Evolutionary conservation across 2,329 filamentous ascomycete species (phyloP).

Genomic region (Fusarium miscanthi): DNA sequence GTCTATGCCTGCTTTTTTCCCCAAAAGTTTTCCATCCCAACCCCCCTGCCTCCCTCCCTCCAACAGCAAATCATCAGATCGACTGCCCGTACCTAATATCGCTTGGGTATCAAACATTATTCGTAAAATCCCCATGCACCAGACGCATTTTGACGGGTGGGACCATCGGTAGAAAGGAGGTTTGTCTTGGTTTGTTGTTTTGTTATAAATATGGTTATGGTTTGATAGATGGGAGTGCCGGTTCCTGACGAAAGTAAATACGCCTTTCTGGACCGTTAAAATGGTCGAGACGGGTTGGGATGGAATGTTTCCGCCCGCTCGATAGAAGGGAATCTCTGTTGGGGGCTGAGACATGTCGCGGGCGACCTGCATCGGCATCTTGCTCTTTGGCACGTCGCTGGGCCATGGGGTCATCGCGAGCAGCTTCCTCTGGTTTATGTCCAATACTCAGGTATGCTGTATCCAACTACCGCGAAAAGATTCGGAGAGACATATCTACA

Average conservation of each 20-base stretch:
- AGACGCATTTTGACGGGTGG: constrained; percentile 26
- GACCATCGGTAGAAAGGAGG: constrained; percentile 31
- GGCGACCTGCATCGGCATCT: neutral
- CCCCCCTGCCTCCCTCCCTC: neutral
- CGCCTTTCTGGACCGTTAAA: neutral
- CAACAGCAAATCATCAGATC: constrained; percentile 7
- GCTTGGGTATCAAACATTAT: constrained; percentile 42
- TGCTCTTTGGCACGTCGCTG: neutral
- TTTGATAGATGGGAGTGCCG: constrained; percentile 1
- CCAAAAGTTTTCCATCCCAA: constrained; percentile 7
- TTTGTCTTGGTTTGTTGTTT: constrained; percentile 33
- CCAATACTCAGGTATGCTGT: constrained; percentile 23
- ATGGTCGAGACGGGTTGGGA: constrained; percentile 5
- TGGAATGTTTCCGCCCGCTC: constrained; percentile 8
- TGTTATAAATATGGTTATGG: constrained; percentile 17
- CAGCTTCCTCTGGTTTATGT: constrained; percentile 19
- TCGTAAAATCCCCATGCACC: constrained; percentile 40
- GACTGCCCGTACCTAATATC: constrained; percentile 21
- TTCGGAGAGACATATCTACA: constrained; percentile 70
- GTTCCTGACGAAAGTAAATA: constrained; percentile 1
- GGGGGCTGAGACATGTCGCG: neutral
- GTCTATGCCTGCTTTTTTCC: constrained; percentile 33
- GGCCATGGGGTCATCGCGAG: neutral
- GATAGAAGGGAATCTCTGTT: constrained; percentile 23
- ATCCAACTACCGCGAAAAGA: constrained; percentile 69